Evolutionary conservation across 1,284 basidiomycete species (phyloP), one percentile per base, ranked within the genome.

Genomic region (Cryptococcus floricola): DNA sequence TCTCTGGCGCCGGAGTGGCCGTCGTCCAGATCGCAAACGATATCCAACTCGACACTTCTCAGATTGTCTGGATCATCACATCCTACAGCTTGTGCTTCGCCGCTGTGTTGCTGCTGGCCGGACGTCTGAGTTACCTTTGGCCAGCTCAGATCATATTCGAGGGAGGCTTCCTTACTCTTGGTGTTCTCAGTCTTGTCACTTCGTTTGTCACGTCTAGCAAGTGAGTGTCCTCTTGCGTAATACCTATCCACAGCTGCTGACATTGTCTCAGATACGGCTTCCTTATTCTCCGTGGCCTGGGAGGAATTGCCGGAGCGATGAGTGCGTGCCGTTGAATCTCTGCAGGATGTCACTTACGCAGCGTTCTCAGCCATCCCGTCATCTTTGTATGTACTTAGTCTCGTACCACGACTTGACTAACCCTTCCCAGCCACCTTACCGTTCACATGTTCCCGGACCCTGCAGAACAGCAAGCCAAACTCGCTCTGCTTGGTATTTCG

Each of bases 371-470:
- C 58, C 43, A 64, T 74, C 43, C 70, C 70, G 6, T 67, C 65
- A 12, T 63, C 68, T 4, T 72, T 67, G 61, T 63, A 28, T 47
- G 61, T 54, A 42, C 34, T 19, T 9, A n/a, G 13, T 27, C 16
- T n/a, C 14, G 12, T 37, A 9, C 19, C 16, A 48, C 34, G 16
- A 38, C 31, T n/a, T 28, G n/a, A n/a, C 10, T 48, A 9, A 56
- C 46, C 45, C 37, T 48, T 43, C 25, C n/a, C 48, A 58, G 53
- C 60, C 67, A 68, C 48, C 52, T 68, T 19, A 52, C 64, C 18
- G 69, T 75, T 3, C 65, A 71, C 62, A 71, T 74, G 63, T 77
- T 69, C 61, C 69, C 73, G 2, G 65, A 73, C 9, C 64, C 63
- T 1, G 48, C 23, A 6, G 63, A 68, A 27, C 69, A 76, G 58